Conservation (phyloP, 352 stramenopile species). For the Thraustochytrium sp. region DNA sequence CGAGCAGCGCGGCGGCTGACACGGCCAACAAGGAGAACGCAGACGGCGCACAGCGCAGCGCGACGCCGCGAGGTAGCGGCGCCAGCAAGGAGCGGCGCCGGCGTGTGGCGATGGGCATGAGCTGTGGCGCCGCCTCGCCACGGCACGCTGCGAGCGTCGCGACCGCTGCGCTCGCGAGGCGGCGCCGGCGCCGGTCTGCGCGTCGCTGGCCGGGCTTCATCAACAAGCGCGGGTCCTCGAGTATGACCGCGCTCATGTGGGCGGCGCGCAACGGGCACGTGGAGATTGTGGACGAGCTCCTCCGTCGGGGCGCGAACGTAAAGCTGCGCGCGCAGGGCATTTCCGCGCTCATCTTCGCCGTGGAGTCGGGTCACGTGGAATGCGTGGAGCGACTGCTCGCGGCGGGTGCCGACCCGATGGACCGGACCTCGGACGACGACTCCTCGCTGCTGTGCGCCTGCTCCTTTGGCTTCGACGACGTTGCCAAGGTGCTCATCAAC, state of each 20-base stretch:
- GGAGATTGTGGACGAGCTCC: neutral
- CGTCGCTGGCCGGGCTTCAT: no score
- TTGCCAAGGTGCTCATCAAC: slow-evolving; percentile 34
- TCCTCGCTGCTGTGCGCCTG: slow-evolving; percentile 23
- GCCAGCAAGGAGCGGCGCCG: no score
- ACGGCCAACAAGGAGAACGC: no score
- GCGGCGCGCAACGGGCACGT: slow-evolving; percentile 10
- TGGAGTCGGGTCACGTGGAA: neutral
- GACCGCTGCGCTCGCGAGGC: no score
- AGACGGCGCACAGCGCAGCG: no score
- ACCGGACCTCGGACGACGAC: slow-evolving; percentile 33
- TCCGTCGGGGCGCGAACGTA: neutral
- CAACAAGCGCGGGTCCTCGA: neutral
- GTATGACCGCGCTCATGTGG: slow-evolving; percentile 38
- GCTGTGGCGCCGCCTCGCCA: no score
- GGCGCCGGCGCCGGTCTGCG: no score
- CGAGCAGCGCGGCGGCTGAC: neutral
- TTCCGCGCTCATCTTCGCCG: slow-evolving; percentile 17
- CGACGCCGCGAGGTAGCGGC: no score
- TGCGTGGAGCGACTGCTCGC: slow-evolving; percentile 12
- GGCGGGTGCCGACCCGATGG: neutral
- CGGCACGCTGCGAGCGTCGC: no score
- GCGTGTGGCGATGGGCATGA: no score
- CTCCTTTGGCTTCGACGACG: slow-evolving; percentile 19
- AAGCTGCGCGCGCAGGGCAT: neutral